phyloP scores from a whole-genome alignment of 2,329 filamentous ascomycete genomes.

The Massarina eburnea region DNA sequence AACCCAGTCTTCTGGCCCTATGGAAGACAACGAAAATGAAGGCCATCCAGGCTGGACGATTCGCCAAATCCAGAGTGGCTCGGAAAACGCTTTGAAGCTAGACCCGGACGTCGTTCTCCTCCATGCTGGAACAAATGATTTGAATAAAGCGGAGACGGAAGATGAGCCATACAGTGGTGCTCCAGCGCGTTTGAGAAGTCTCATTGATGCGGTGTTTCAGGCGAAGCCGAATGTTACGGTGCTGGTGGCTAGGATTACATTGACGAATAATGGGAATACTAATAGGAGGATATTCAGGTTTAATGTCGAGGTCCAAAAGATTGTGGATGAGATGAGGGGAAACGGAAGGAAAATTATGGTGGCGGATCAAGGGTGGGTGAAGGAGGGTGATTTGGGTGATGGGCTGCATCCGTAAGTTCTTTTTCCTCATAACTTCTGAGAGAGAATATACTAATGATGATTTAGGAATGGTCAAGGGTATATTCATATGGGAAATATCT shows the following conservation, averaged over 20 bases:
- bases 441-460: slow-evolving; percentile 3
- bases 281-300: slow-evolving; percentile 18
- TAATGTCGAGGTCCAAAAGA: slow-evolving; percentile 24
- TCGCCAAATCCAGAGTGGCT: slow-evolving; percentile 20
- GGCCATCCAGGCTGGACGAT: slow-evolving; percentile 38
- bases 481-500: slow-evolving; percentile 30
- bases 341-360: slow-evolving; percentile 26
- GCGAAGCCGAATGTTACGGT: slow-evolving; percentile 36
- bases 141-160: slow-evolving; percentile 9
- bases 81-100: slow-evolving; percentile 14
- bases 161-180: slow-evolving; percentile 25
- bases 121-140: slow-evolving; percentile 29
- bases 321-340: slow-evolving; percentile 19
- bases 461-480: slow-evolving; percentile 28
- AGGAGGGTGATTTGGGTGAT: slow-evolving; percentile 22
- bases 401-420: slow-evolving; percentile 30
- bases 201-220: slow-evolving; percentile 37
- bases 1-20: slow-evolving; percentile 31
- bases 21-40: slow-evolving; percentile 38
- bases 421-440: neutral
- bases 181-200: slow-evolving; percentile 31
- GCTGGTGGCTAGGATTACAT: slow-evolving; percentile 43
- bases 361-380: slow-evolving; percentile 26
- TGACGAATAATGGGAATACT: slow-evolving; percentile 13
- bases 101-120: slow-evolving; percentile 26